Evolutionary conservation across 371 early-diverging fungal genomes (phyloP), one percentile per base, ranked within the genome.

Genomic region (Mortierella sp.): DNA sequence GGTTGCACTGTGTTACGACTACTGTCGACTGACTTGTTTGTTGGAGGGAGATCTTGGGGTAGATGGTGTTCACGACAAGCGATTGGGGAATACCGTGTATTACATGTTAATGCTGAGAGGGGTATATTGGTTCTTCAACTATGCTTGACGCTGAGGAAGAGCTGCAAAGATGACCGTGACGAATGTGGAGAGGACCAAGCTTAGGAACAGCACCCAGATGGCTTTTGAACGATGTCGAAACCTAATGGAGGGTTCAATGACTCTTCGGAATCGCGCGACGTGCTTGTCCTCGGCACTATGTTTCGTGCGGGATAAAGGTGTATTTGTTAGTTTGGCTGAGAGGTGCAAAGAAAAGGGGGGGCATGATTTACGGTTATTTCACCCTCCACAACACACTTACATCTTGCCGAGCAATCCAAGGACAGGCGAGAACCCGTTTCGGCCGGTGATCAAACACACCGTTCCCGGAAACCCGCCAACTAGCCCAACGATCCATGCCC

Each of bases 331-430:
- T 41, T 3, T n/a, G n/a, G n/a, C n/a, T n/a, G n/a, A n/a, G n/a
- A n/a, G n/a, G n/a, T n/a, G n/a, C n/a, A n/a, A n/a, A n/a, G n/a
- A n/a, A n/a, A n/a, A n/a, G n/a, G n/a, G n/a, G n/a, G n/a, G n/a
- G n/a, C n/a, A n/a, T n/a, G n/a, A n/a, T n/a, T n/a, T n/a, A n/a
- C n/a, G n/a, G n/a, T n/a, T n/a, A n/a, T n/a, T n/a, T n/a, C n/a
- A n/a, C n/a, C n/a, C n/a, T n/a, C n/a, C n/a, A n/a, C n/a, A n/a
- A n/a, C n/a, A n/a, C n/a, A 48, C 76, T 57, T 68, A 74, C 74
- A 67, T 63, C n/a, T 63, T 74, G 13, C 67, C 67, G 14, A 63
- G 22, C 44, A 74, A 21, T 19, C 74, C 74, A 16, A 67, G 48
- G 2, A 67, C 19, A 8, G 74, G 74, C 9, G 74, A 67, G 60